phyloP scores from a whole-genome alignment of 2,329 filamentous ascomycete genomes.

The Colletotrichum scovillei region DNA sequence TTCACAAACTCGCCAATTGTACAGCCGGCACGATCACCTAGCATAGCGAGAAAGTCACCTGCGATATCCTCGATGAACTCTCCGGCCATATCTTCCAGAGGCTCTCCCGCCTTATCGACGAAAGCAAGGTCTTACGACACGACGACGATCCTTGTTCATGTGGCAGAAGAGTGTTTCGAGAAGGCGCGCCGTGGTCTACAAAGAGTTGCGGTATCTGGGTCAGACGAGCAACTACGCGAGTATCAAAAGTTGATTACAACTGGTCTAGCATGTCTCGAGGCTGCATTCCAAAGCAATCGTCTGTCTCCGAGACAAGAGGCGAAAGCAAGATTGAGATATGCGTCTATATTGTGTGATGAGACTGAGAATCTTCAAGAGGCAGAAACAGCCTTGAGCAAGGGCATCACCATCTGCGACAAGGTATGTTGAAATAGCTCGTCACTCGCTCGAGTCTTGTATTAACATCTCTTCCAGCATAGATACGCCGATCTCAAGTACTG shows the following conservation, averaged over 20 bases:
- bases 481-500: constrained; percentile 78
- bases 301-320: constrained; percentile 76
- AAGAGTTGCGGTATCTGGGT: constrained; percentile 59
- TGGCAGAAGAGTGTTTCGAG: constrained; percentile 80
- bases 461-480: constrained; percentile 55
- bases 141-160: constrained; percentile 71
- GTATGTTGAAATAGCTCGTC: constrained; percentile 47
- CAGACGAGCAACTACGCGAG: constrained; percentile 65
- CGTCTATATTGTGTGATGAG: constrained; percentile 77
- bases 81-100: constrained; percentile 42
- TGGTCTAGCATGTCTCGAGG: constrained; percentile 78
- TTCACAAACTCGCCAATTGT: constrained; percentile 55
- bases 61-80: constrained; percentile 37
- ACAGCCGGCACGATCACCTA: constrained; percentile 46
- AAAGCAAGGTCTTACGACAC: constrained; percentile 60
- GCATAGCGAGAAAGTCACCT: constrained; percentile 53
- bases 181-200: constrained; percentile 70
- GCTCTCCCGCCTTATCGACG: constrained; percentile 51
- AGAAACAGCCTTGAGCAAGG: constrained; percentile 78
- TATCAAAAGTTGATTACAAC: constrained; percentile 81
- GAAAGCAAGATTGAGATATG: constrained; percentile 76
- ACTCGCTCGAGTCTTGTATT: constrained; percentile 22
- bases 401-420: constrained; percentile 76
- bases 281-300: constrained; percentile 70
- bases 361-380: constrained; percentile 81